Evolutionary conservation across 2,329 filamentous ascomycete species (phyloP).

Genomic region (Aspergillus luchuensis): DNA sequence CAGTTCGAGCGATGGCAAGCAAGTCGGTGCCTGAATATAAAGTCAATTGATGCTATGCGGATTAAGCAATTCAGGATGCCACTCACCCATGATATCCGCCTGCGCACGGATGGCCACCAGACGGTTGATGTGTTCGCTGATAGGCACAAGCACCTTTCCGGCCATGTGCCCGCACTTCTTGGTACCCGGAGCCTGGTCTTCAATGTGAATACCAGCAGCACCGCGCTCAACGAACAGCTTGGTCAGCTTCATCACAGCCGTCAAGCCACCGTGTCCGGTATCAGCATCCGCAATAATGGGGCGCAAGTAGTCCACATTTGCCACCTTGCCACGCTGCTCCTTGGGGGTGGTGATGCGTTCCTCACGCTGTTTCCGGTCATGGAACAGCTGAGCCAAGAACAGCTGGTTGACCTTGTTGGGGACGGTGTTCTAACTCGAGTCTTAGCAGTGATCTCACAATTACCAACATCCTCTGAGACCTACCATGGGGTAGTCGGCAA

Average conservation of each 20-base stretch:
- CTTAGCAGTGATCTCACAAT: neutral
- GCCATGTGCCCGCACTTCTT: slow-evolving; percentile 99
- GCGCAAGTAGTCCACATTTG: slow-evolving; percentile 89
- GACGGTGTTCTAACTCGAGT: slow-evolving; percentile 73
- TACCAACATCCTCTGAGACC: slow-evolving; percentile 30
- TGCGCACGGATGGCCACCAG: slow-evolving; percentile 95
- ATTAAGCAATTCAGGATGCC: neutral
- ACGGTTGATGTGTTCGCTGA: slow-evolving; percentile 97
- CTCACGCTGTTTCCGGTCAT: slow-evolving; percentile 97
- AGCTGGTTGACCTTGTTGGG: slow-evolving; percentile 98
- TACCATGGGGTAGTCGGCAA: slow-evolving; percentile 95
- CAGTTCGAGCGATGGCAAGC: slow-evolving; percentile 87
- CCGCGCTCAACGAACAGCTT: slow-evolving; percentile 97
- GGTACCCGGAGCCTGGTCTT: slow-evolving; percentile 95
- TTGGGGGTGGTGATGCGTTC: slow-evolving; percentile 80
- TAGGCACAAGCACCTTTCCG: slow-evolving; percentile 94
- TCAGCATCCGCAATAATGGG: slow-evolving; percentile 97
- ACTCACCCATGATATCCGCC: slow-evolving; percentile 92
- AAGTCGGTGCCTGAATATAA: slow-evolving; percentile 70
- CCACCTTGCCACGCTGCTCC: slow-evolving; percentile 68
- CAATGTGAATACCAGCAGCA: slow-evolving; percentile 96
- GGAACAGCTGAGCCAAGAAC: slow-evolving; percentile 98
- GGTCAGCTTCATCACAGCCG: slow-evolving; percentile 99
- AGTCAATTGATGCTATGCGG: neutral
- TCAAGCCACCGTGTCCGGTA: slow-evolving; percentile 93